Evolutionary conservation across 2,329 filamentous ascomycete species (phyloP).

Genomic region (Xenosphaeropsis pyriputrescens): DNA sequence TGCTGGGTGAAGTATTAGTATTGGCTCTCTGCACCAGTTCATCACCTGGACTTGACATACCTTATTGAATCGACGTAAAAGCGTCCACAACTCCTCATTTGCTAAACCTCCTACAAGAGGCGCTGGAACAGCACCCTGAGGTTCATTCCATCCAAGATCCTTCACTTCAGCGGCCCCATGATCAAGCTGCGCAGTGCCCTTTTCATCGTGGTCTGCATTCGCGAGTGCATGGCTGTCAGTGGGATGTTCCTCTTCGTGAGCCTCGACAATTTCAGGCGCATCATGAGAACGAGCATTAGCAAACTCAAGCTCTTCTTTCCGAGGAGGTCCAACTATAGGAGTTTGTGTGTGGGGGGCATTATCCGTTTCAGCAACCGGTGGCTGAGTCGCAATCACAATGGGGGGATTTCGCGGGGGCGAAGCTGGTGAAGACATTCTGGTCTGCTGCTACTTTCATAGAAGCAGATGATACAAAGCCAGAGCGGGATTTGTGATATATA

Average conservation of each 20-base stretch:
- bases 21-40: too few relatives aligned
- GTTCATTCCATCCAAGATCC: conserved; percentile 39
- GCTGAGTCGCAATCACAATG: too few relatives aligned
- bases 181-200: conserved; percentile 24
- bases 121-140: conserved; percentile 28
- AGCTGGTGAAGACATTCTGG: too few relatives aligned
- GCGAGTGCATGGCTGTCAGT: conserved; percentile 26
- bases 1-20: conserved; percentile 23
- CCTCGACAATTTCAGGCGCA: conserved; percentile 1
- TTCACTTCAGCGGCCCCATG: conserved; percentile 28
- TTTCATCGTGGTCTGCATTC: conserved; percentile 21
- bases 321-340: background rate
- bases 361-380: too few relatives aligned
- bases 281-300: background rate
- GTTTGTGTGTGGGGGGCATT: too few relatives aligned
- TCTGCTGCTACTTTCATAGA: too few relatives aligned
- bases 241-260: conserved; percentile 11
- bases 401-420: too few relatives aligned
- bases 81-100: conserved; percentile 51
- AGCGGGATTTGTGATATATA: too few relatives aligned
- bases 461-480: too few relatives aligned
- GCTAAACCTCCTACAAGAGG: conserved; percentile 43
- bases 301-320: background rate
- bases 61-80: conserved; percentile 50
- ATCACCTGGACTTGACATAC: conserved; percentile 17